Conservation (phyloP, 306 rosid genomes). For the Cyclanthera cordifolia region DNA sequence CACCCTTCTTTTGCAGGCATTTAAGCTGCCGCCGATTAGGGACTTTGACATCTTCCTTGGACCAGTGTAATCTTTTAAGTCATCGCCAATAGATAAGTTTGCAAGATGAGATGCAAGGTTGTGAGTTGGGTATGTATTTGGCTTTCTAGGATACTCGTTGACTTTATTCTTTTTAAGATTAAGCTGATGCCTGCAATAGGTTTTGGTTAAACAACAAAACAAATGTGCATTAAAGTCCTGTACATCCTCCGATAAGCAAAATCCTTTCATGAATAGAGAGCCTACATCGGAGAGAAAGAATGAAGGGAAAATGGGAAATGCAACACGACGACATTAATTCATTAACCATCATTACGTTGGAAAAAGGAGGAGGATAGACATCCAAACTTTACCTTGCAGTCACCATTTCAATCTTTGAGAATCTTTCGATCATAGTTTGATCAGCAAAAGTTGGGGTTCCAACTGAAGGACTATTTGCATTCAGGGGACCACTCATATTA, state of each 20-base stretch:
- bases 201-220: conserved; percentile 15
- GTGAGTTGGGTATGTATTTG: conserved; percentile 30
- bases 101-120: conserved; percentile 27
- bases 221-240: neutral
- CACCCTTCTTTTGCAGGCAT: conserved; percentile 57
- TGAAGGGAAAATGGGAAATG: neutral
- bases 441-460: conserved; percentile 51
- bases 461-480: conserved; percentile 75
- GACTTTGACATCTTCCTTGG: conserved; percentile 58
- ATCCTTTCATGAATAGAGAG: neutral
- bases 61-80: conserved; percentile 42
- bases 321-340: neutral
- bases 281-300: neutral
- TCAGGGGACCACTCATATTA: conserved; percentile 47
- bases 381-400: conserved; percentile 47
- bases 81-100: conserved; percentile 40
- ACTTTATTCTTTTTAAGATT: conserved; percentile 53
- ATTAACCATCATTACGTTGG: neutral
- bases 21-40: conserved; percentile 71
- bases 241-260: neutral
- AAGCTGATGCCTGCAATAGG: conserved; percentile 59
- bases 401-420: conserved; percentile 63
- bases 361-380: neutral
- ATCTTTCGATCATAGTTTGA: conserved; percentile 51
- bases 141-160: conserved; percentile 39